These are phyloP conservation scores for Trichosporon coremiiforme DNA, from an alignment of 1,284 basidiomycete genomes.

Conservation along the genomic window DNA sequence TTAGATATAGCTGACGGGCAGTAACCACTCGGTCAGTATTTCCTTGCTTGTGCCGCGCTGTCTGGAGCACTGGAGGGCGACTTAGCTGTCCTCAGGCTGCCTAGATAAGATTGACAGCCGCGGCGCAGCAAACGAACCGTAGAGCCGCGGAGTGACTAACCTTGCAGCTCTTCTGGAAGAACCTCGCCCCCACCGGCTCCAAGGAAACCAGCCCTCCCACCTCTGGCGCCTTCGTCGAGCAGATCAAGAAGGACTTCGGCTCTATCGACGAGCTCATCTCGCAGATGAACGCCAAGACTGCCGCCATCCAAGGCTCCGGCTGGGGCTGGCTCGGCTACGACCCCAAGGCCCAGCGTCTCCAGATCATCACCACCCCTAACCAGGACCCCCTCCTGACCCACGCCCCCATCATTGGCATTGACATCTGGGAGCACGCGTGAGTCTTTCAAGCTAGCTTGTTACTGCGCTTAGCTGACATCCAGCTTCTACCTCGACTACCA, in stretches of 20 bases:
- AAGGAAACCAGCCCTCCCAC: slow-evolving; percentile 65
- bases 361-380: slow-evolving; percentile 88
- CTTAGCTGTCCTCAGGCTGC: no score
- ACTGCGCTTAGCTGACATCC: slow-evolving; percentile 32
- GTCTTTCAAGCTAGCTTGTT: no score
- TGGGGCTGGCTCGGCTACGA: slow-evolving; percentile 97
- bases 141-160: slow-evolving; percentile 16
- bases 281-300: slow-evolving; percentile 83
- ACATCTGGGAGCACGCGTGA: slow-evolving; percentile 73
- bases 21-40: slow-evolving; percentile 52
- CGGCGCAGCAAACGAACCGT: neutral
- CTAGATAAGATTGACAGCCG: neutral
- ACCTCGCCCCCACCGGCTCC: slow-evolving; percentile 71
- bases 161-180: slow-evolving; percentile 94
- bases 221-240: slow-evolving; percentile 74
- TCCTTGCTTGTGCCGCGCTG: neutral
- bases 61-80: no score
- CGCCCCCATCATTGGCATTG: slow-evolving; percentile 89
- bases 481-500: slow-evolving; percentile 82
- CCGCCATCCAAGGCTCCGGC: slow-evolving; percentile 92
- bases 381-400: slow-evolving; percentile 93
- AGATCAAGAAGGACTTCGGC: slow-evolving; percentile 82
- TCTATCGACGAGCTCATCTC: slow-evolving; percentile 73
- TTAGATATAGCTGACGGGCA: slow-evolving; percentile 20
- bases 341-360: slow-evolving; percentile 70